Conservation (phyloP, 2,329 filamentous ascomycete species). For the Sodiomyces alkalinus region DNA sequence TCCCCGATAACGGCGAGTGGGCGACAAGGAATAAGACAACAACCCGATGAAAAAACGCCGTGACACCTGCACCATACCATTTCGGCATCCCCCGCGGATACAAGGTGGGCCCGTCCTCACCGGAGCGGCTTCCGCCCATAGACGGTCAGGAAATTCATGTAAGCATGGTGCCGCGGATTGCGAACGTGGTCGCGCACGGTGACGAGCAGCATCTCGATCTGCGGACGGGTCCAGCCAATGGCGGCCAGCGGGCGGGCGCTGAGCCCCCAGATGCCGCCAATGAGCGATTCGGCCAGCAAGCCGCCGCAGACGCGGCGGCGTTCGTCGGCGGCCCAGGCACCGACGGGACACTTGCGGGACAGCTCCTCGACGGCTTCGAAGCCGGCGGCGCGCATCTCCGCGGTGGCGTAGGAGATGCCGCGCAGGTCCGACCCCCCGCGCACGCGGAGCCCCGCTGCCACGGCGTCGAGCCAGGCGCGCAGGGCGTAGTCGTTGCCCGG, state of each 20-base stretch:
- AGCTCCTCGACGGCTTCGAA: constrained; percentile 25
- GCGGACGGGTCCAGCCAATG: constrained; percentile 22
- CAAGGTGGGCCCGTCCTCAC: too few relatives aligned
- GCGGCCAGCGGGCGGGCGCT: constrained; percentile 21
- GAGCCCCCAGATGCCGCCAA: constrained; percentile 24
- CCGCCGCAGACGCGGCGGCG: constrained; percentile 23
- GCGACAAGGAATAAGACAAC: too few relatives aligned
- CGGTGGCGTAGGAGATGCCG: constrained; percentile 19
- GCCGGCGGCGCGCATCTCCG: constrained; percentile 22
- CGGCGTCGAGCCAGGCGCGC: constrained; percentile 27
- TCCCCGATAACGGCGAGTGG: too few relatives aligned
- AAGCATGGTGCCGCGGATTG: constrained; percentile 20
- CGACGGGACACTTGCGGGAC: constrained; percentile 30
- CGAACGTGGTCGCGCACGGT: constrained; percentile 24
- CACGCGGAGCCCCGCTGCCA: constrained; percentile 23
- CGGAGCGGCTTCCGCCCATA: constrained; percentile 22
- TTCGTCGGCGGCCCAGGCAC: constrained; percentile 28
- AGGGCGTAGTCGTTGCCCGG: constrained; percentile 26
- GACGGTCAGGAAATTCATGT: constrained; percentile 24
- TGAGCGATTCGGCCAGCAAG: constrained; percentile 25
- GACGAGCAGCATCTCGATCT: constrained; percentile 28
- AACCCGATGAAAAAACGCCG: too few relatives aligned
- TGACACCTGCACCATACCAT: too few relatives aligned
- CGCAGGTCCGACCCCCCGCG: constrained; percentile 28
- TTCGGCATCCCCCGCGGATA: too few relatives aligned